phyloP scores from a whole-genome alignment of 768 basidiomycete genomes.

The Cystofilobasidium bisporidii region DNA sequence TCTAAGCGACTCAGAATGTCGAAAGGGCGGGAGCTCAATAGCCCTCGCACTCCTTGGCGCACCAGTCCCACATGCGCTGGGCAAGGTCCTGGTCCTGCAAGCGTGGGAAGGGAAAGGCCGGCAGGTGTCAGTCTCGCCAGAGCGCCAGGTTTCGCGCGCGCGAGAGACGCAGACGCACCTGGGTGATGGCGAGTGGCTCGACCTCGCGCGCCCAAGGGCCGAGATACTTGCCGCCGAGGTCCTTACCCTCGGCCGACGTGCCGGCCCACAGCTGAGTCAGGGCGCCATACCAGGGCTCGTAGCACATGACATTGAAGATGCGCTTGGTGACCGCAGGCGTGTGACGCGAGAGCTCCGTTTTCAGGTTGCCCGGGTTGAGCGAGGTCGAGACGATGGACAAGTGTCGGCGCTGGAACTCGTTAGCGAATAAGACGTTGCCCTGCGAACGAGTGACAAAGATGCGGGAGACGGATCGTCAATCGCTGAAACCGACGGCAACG shows the following conservation, averaged over 20 bases:
- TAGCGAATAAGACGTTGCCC: slow-evolving; percentile 29
- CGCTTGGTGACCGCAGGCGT: not conserved
- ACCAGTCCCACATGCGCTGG: slow-evolving; percentile 22
- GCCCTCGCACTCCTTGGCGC: slow-evolving; percentile 21
- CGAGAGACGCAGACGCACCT: not conserved
- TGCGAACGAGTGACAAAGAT: too few species aligned
- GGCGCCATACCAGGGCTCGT: slow-evolving; percentile 9
- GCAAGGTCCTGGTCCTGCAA: slow-evolving; percentile 15
- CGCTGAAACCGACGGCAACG: too few species aligned
- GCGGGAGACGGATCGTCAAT: too few species aligned
- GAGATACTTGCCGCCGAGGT: slow-evolving; percentile 15
- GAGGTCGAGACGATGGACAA: slow-evolving; percentile 16
- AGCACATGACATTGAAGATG: not conserved
- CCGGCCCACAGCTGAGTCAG: slow-evolving; percentile 29
- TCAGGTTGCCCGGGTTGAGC: slow-evolving; percentile 28
- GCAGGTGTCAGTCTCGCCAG: not conserved
- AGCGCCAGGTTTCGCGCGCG: not conserved
- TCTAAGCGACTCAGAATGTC: too few species aligned
- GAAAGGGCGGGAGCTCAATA: too few species aligned
- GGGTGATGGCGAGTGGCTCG: not conserved
- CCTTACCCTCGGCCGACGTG: slow-evolving; percentile 18
- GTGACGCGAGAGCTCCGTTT: slow-evolving; percentile 3
- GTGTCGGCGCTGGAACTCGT: slow-evolving; percentile 26
- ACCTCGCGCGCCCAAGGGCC: not conserved
- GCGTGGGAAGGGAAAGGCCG: slow-evolving; percentile 5